These are phyloP conservation scores for Spencermartinsiella ligniputridi DNA, from an alignment of 1,139 yeast species.

Conservation along the genomic window DNA sequence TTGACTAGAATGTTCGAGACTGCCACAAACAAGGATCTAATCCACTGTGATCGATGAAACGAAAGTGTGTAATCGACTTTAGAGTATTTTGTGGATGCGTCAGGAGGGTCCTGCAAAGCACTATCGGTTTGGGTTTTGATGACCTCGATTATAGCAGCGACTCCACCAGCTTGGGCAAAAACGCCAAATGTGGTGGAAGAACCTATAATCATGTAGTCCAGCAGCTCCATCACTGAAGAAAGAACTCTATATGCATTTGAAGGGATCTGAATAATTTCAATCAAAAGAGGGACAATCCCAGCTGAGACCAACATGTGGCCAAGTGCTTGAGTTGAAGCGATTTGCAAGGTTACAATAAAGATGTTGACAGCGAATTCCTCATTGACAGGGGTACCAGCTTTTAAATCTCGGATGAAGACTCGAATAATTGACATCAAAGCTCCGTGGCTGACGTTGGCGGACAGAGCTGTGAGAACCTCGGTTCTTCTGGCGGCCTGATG, in stretches of 20 bases:
- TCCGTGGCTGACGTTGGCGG: conserved; percentile 91
- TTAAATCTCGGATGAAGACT: conserved; percentile 49
- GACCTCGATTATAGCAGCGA: conserved; percentile 54
- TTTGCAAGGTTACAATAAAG: conserved; percentile 28
- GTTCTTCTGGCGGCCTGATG: conserved; percentile 66
- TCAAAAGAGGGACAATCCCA: conserved; percentile 64
- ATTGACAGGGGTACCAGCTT: conserved; percentile 35
- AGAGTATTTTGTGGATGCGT: conserved; percentile 33
- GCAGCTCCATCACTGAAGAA: conserved; percentile 61
- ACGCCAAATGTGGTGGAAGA: conserved; percentile 48
- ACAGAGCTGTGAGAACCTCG: conserved; percentile 74
- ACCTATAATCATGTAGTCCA: conserved; percentile 51
- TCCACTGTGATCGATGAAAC: conserved; percentile 55
- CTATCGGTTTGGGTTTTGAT: conserved; percentile 64
- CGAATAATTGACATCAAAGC: conserved; percentile 68
- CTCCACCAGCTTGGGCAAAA: conserved; percentile 66
- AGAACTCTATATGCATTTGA: conserved; percentile 52
- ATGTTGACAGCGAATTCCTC: conserved; percentile 28
- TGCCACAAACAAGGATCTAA: conserved; percentile 49
- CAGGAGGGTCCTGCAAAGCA: conserved; percentile 53
- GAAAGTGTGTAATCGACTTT: conserved; percentile 56
- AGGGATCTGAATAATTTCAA: conserved; percentile 55
- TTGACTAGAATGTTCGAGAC: conserved; percentile 61
- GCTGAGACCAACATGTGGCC: conserved; percentile 52
- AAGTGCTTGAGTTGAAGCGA: conserved; percentile 25